Percentiles rank a stretch among this genome's conserved stretches.
phyloP scores from a whole-genome alignment of 1,284 basidiomycete species.

The Xanthoconium separans region DNA sequence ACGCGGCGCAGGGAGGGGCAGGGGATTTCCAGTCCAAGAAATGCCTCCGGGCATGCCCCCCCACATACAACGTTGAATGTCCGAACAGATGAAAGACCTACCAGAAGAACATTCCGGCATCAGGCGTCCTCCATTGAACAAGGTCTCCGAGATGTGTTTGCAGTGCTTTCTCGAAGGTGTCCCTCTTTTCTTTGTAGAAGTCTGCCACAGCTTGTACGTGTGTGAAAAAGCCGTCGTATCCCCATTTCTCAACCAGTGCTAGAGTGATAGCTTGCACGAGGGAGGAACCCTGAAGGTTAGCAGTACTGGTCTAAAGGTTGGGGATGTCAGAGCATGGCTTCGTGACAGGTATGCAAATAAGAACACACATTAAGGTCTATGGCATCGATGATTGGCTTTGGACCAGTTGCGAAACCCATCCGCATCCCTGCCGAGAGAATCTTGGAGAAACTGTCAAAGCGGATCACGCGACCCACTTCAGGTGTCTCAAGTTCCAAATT shows the following conservation, averaged over 20 bases:
- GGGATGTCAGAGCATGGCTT: neutral
- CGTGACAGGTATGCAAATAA: conserved; percentile 7
- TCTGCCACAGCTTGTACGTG: conserved; percentile 73
- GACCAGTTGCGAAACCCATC: conserved; percentile 83
- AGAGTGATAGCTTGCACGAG: conserved; percentile 78
- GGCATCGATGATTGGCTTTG: conserved; percentile 67
- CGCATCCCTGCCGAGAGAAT: conserved; percentile 80
- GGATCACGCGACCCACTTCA: conserved; percentile 73
- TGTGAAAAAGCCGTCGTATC: conserved; percentile 70
- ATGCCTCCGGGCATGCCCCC: conserved; percentile 3
- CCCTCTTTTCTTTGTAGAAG: conserved; percentile 80
- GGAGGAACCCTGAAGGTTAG: conserved; percentile 79
- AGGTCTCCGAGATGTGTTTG: conserved; percentile 71
- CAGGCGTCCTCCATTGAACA: conserved; percentile 82
- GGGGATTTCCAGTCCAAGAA: neutral
- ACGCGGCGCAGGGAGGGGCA: conserved; percentile 4
- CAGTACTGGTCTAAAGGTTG: conserved; percentile 53
- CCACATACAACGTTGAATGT: conserved; percentile 12
- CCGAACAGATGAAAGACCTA: conserved; percentile 39
- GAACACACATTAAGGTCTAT: conserved; percentile 70
- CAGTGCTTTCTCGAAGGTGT: conserved; percentile 79
- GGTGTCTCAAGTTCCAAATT: conserved; percentile 62
- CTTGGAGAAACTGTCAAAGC: conserved; percentile 90
- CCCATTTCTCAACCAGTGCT: conserved; percentile 76
- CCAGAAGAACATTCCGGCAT: conserved; percentile 93